Evolutionary conservation across 2,329 filamentous ascomycete genomes (phyloP), one percentile per base, ranked within the genome.

Genomic region (Sporothrix pseudoabietina): DNA sequence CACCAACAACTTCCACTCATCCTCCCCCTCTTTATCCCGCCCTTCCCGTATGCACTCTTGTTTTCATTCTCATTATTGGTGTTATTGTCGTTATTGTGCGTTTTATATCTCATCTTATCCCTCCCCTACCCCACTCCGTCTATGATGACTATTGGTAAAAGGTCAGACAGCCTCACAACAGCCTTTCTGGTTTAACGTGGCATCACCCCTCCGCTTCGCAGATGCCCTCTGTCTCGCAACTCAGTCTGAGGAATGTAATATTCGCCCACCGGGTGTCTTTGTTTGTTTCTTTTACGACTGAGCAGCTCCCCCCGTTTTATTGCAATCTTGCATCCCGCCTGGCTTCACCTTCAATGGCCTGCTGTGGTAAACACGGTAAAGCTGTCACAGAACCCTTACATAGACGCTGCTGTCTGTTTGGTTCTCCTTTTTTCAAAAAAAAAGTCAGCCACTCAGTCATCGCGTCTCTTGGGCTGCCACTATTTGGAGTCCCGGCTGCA

Each of bases 121-220:
- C 4, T 54, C 35, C 59, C 9, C 8, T 12, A 5, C 1, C 3
- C 19, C 55, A 55, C 30, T 12, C 57, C 80, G 82, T 83, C 83
- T 69, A 78, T 84, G 83, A 85, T 84, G 83, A 82, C 74, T 79
- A 76, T 79, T 83, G 83, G 83, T 85, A 85, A 85, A 85, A 85
- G 83, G 82, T 84, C 82, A 77, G 83, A 85, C 81, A 80, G 80
- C 77, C 71, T 59, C 35, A n/a, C 12, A 41, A n/a, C 54, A 75
- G 75, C 79, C 77, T 78, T 80, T 80, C 83, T 81, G 83, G 83
- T 81, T 78, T 79, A 49, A 61, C 73, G 73, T 74, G 63, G 55
- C 70, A 73, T 69, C 26, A 61, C 39, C 72, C 73, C 52, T 72
- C 71, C 49, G 22, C 32, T 59, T 14, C 14, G 39, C 70, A 65